These are phyloP conservation scores for Colletotrichum salicis DNA, from an alignment of 2,329 filamentous ascomycete genomes.

Conservation along the genomic window DNA sequence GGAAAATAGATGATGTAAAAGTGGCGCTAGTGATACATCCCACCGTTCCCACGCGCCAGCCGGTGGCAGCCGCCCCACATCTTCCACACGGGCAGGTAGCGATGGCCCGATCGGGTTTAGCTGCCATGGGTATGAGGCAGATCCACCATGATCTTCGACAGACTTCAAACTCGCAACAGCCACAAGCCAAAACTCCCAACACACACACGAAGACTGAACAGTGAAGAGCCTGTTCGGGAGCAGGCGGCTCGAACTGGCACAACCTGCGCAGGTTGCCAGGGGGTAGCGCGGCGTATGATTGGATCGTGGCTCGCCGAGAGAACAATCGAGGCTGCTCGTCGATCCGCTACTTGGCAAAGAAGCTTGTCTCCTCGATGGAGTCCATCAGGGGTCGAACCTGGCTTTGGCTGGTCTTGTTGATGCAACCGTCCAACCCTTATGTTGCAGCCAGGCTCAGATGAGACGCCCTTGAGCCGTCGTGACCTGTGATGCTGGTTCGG, in stretches of 20 bases:
- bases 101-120: constrained; percentile 23
- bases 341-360: constrained; percentile 33
- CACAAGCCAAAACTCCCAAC: constrained; percentile 14
- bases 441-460: constrained; percentile 31
- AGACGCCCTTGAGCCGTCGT: constrained; percentile 23
- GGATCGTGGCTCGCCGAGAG: neutral
- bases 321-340: constrained; percentile 19
- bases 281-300: neutral
- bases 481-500: constrained; percentile 16
- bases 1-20: neutral
- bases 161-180: constrained; percentile 34
- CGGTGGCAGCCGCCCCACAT: constrained; percentile 4
- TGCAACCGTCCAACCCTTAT: constrained; percentile 8
- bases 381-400: constrained; percentile 19
- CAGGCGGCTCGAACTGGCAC: neutral
- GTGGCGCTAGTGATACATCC: neutral
- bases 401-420: constrained; percentile 5
- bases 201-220: neutral
- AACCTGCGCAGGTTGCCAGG: neutral
- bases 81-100: constrained; percentile 9
- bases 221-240: neutral
- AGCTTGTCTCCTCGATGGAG: constrained; percentile 31
- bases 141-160: constrained; percentile 35
- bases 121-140: constrained; percentile 32
- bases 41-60: neutral